A percentile compares a stretch with the other conserved stretches of the same genome.
phyloP scores from a whole-genome alignment of 2,329 filamentous ascomycete species.

The Aaosphaeria pasadenensis region DNA sequence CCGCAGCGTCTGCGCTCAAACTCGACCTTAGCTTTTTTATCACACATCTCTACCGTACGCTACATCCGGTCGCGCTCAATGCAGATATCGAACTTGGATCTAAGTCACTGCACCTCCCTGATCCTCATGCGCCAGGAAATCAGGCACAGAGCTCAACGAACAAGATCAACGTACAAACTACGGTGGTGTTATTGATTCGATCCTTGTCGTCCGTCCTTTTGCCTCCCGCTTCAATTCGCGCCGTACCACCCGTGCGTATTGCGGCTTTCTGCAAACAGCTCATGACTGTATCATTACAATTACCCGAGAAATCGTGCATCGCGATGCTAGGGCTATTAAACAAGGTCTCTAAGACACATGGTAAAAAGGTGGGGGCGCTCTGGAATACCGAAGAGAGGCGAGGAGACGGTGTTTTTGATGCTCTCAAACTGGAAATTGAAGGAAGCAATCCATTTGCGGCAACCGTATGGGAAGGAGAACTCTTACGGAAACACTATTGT shows the following conservation, averaged over 20 bases:
- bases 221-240: conserved; percentile 68
- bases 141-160: conserved; percentile 44
- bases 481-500: conserved; percentile 81
- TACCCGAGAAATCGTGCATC: conserved; percentile 84
- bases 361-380: conserved; percentile 75
- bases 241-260: conserved; percentile 77
- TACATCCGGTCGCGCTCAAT: conserved; percentile 75
- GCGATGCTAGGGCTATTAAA: conserved; percentile 76
- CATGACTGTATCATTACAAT: conserved; percentile 74
- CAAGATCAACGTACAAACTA: conserved; percentile 92
- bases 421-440: conserved; percentile 68
- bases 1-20: conserved; percentile 75
- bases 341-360: conserved; percentile 77
- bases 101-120: conserved; percentile 68
- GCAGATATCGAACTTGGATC: conserved; percentile 81
- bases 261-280: conserved; percentile 93
- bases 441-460: conserved; percentile 85
- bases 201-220: conserved; percentile 80
- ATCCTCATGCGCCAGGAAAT: conserved; percentile 54
- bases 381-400: conserved; percentile 95
- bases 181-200: conserved; percentile 85
- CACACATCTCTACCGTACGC: conserved; percentile 83
- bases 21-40: conserved; percentile 96
- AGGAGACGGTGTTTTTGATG: conserved; percentile 83
- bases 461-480: conserved; percentile 90